These are phyloP conservation scores for Scenedesmus sp. DNA, from an alignment of 163 green algal genomes.

Conservation along the genomic window DNA sequence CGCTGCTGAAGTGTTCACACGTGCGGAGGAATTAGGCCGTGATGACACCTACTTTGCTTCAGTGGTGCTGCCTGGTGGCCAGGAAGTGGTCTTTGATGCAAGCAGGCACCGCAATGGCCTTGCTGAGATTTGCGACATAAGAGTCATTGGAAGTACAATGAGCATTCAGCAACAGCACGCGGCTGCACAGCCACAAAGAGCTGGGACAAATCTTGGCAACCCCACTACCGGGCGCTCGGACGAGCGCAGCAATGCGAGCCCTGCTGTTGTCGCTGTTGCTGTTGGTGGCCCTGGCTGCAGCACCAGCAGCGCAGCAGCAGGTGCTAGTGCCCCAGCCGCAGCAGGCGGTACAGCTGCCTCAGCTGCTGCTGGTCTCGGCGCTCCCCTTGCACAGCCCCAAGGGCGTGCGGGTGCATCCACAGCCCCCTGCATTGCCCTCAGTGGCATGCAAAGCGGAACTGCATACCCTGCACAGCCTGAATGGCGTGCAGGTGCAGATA, in stretches of 20 bases:
- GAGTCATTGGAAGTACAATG: background rate
- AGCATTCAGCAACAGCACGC: background rate
- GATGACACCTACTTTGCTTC: constrained; percentile 3
- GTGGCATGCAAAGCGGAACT: background rate
- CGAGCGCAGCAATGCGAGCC: background rate
- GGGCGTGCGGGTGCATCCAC: background rate
- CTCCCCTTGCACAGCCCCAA: background rate
- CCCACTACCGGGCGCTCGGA: background rate
- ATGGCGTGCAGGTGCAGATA: background rate
- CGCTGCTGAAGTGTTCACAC: background rate
- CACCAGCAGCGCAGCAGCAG: background rate
- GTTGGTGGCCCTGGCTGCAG: too few relatives aligned
- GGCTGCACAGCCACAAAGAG: background rate
- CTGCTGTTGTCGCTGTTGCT: background rate
- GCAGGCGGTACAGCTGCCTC: too few relatives aligned
- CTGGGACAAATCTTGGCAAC: background rate
- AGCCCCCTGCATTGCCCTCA: background rate
- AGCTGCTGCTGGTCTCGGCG: background rate
- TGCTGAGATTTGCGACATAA: background rate
- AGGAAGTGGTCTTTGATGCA: background rate
- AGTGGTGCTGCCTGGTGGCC: background rate
- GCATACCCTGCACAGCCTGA: background rate
- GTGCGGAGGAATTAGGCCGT: background rate
- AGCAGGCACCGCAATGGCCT: background rate
- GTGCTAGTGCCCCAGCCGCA: background rate